phyloP scores from a whole-genome alignment of 495 filamentous ascomycete species.

The Letharia lupina region DNA sequence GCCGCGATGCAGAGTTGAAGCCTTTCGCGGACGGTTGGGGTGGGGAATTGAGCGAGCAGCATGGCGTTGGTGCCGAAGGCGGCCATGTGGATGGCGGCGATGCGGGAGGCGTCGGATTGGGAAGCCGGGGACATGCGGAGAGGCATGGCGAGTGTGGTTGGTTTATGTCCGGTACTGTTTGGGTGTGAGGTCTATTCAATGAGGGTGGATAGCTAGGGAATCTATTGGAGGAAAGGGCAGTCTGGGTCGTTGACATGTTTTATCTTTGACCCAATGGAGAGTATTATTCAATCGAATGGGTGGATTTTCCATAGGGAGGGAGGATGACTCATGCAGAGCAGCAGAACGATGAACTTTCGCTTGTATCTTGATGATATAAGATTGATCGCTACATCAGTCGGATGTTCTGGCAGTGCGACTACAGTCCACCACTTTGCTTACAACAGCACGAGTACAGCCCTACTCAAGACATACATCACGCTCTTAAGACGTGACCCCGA shows the following conservation, averaged over 20 bases:
- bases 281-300: background rate
- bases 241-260: background rate
- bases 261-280: background rate
- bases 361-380: no score
- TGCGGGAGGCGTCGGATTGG: conserved; percentile 30
- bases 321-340: no score
- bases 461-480: no score
- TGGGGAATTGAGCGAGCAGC: conserved; percentile 39
- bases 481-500: no score
- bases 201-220: background rate
- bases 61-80: conserved; percentile 37
- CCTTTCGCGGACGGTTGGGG: conserved; percentile 23
- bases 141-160: background rate
- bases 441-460: no score
- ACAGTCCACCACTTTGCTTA: no score
- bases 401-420: no score
- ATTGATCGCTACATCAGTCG: no score
- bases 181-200: background rate
- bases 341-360: no score
- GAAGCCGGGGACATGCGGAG: background rate
- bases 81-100: conserved; percentile 36
- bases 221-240: background rate
- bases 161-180: background rate
- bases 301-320: background rate
- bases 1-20: conserved; percentile 25